Evolutionary conservation across 1,284 basidiomycete genomes (phyloP).

Genomic region (Blastosporella zonata): DNA sequence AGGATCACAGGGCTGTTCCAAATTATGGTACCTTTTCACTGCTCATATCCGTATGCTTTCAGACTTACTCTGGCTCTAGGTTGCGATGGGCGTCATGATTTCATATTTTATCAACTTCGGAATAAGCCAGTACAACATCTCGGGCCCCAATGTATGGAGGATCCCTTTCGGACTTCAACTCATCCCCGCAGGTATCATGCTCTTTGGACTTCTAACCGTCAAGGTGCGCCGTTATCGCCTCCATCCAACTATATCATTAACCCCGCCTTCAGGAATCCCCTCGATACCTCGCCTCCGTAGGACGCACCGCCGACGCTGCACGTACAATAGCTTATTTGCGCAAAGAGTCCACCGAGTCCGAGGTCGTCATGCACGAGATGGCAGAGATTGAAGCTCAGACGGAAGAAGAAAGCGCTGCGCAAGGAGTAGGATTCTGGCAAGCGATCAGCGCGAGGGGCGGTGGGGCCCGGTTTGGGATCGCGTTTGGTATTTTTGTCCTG

Average conservation of each 20-base stretch:
- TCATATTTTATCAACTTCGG: slow-evolving; percentile 80
- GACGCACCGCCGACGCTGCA: slow-evolving; percentile 46
- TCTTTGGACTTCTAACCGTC: slow-evolving; percentile 67
- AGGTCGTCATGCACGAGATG: slow-evolving; percentile 51
- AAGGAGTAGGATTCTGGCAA: slow-evolving; percentile 56
- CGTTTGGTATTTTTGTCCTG: slow-evolving; percentile 63
- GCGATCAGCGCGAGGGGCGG: slow-evolving; percentile 74
- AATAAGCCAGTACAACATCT: slow-evolving; percentile 49
- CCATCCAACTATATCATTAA: slow-evolving; percentile 34
- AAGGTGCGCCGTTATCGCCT: slow-evolving; percentile 34
- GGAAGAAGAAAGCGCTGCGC: slow-evolving; percentile 56
- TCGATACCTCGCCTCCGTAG: slow-evolving; percentile 58
- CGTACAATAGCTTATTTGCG: slow-evolving; percentile 58
- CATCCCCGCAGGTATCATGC: slow-evolving; percentile 76
- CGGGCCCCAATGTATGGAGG: slow-evolving; percentile 56
- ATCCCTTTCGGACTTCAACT: slow-evolving; percentile 76
- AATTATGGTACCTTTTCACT: slow-evolving; percentile 52
- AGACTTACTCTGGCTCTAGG: slow-evolving; percentile 20
- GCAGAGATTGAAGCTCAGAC: slow-evolving; percentile 69
- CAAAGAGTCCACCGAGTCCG: slow-evolving; percentile 42
- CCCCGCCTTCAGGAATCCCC: slow-evolving; percentile 53
- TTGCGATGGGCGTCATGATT: slow-evolving; percentile 68
- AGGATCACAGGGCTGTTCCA: slow-evolving; percentile 77
- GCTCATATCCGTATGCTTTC: background rate
- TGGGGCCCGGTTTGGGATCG: slow-evolving; percentile 66